Evolutionary conservation across 805 yeast species (phyloP), one percentile per base, ranked within the genome.

Genomic region (Candida awuae): DNA sequence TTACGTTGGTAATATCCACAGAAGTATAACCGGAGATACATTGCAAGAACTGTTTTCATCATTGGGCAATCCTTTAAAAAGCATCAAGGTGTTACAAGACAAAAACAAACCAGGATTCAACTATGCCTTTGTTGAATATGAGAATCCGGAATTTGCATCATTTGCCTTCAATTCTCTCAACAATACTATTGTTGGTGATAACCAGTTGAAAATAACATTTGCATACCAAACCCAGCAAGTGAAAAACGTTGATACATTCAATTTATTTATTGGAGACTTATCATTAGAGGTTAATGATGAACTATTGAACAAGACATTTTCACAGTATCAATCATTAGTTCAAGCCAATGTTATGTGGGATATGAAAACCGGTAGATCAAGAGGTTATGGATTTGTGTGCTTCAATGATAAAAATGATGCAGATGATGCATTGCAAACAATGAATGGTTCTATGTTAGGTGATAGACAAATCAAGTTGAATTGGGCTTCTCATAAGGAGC

Each of bases 321-420:
- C 65, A 5, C 64, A 66, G 40, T 82, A 73, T 57, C 65, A 67
- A 14, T 71, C 86, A 1, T 65, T 83, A 51, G 64, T 75, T 34
- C 92, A 84, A 58, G 95, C 94, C 10, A 87, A 86, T 50, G 95
- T 86, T 23, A 87, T 86, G 95, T 86, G 96, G 95, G 95, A 87
- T 58, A 84, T 85, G 94, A 88, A 84, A 58, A 81, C 92, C 19
- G 92, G 94, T 31, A 70, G 95, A 55, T 84, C 94, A 3, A 70
- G 95, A 62, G 94, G 95, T 27, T 86, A 86, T 55, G 95, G 96
- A 2, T 86, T 87, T 59, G 92, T 85, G 10, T 79, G 90, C 1
- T 87, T 87, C 53, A 59, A 65, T 20, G 73, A 70, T 19, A 73
- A 70, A 45, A 61, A 65, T 15, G 90, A 84, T 47, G 95, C 95